Evolutionary conservation across 129 eudicot genomes (phyloP), one percentile per base, ranked within the genome.

Genomic region (Pseudognaphalium luteoalbum): DNA sequence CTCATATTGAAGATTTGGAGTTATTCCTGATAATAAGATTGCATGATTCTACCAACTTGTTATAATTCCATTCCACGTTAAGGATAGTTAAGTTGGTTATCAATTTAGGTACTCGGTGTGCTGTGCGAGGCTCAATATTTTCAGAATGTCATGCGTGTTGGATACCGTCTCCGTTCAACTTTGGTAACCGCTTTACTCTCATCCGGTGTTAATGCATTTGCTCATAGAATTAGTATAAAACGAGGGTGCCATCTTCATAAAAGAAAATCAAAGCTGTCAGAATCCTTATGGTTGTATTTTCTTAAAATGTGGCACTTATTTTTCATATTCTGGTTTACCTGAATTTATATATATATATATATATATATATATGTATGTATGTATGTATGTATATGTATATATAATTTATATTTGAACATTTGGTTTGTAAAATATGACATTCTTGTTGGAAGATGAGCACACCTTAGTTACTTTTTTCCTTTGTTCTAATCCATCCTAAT

Each of bases 61-160:
- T 47, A 35, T 41, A 70, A 16, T 21, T 54, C 58, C 1, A 22
- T 73, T 15, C 44, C 39, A 16, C 61, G 25, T 51, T 70, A 34
- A 14, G 34, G 34, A 35, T 11, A 67, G 54, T 70, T 58, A 60
- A 68, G 50, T 68, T 80, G 80, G 74, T 75, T 73, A 60, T 73
- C 50, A 33, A 32, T 79, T 51, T 89, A 93, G 98, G 89, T 88
- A 15, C 72, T 90, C 68, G 98, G 98, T 65, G 98, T 94, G 67
- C 75, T 94, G 54, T 85, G 85, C 71, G 98, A 94, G 85, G 92
- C 98, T 73, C 98, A 91, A 51, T 94, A 94, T 77, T 94, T 94
- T 77, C 98, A 94, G 80, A 94, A 91, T 80, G 98, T 94, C 77
- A 94, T 91, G 98, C 98, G 98, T 71, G 97, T 94, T 83, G 97